Base-by-base conservation (phyloP, 2,329 filamentous ascomycete genomes). In the Epichloe typhina region DNA sequence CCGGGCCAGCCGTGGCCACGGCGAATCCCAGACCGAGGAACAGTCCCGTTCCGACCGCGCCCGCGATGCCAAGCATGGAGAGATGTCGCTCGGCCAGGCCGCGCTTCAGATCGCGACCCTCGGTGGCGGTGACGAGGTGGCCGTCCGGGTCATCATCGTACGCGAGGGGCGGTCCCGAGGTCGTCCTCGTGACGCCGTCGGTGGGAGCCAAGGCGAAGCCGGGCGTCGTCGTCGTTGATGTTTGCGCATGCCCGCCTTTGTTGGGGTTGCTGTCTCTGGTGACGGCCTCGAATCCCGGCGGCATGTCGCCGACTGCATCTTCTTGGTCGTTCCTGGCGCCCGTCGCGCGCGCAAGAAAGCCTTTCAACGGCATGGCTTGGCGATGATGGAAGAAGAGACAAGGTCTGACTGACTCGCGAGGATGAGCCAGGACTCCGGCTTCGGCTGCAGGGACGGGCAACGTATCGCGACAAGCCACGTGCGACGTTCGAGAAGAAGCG, bases 31-130 rank as follows among this genome's bases (percentile, higher is more conserved):
- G 74, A 17, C 77, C 76, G 38, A 81, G 74, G 61, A 82, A 81
- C 47, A 81, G 71, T 50, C 78, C 77, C 46, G 78, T 79, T 56
- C 78, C 77, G 53, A 81, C 80, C 53, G 77, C 74, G 49, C 78
- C 78, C 48, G 77, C 77, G 51, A 82, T 79, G 57, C 75, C 78
- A 54, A 81, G 72, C 76, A 81, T 80, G 56, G 78, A 76, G 54
- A 82, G 67, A 62, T 81, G 78, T 69, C 58, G 58, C 50, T 59
- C 56, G 5, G 52, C 39, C 19, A 59, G 57, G 19, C 69, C 69
- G 52, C 72, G 71, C 58, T 67, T 68, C 50, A 78, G 68, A 54
- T 70, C 66, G 50, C 69, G 70, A 50, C 72, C 67, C 61, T 83
- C 79, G 57, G 66, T 62, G 40, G 63, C 61, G 0, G 72, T 72